Base-by-base conservation (phyloP, 345 rosid species). In the Atalantia buxifolia region DNA sequence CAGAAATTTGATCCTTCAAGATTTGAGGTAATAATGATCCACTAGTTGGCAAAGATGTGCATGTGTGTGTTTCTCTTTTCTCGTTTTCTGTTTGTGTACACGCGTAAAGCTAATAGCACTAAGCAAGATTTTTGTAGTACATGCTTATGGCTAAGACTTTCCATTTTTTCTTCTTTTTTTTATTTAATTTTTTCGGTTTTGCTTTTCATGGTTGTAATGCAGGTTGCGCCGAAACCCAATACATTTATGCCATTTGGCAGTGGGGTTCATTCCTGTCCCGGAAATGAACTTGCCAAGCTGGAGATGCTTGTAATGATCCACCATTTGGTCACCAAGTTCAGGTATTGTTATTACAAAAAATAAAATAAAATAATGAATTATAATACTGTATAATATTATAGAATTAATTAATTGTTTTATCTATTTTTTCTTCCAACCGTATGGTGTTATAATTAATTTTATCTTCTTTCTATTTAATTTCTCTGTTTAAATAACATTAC, bases 251-350 rank as follows among this genome's bases (percentile, higher is more conserved):
- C 97, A 85, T 92, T 92, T 79, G 97, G 97, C 30, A 85, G 81
- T 72, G 97, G 97, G 75, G 88, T 69, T 10, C 97, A 92, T 81
- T 84, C 91, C 59, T 92, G 97, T 69, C 97, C 97, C 1, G 97
- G 94, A 77, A 92, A 90, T 80, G 93, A 92, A 79, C 89, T 92
- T 72, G 97, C 97, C 72, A 90, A 88, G 92, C 79, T 90, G 83
- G 94, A 92, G 86, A 88, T 90, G 86, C 90, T 90, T n/a, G 74
- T 89, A 14, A 63, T 92, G 80, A 84, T 74, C 82, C 94, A 92
- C 82, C 94, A 89, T 74, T 71, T 90, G 76, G 89, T 79, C 62
- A 86, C 90, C 81, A 87, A 88, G 36, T 92, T 89, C 86, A 92
- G 97, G 97, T 90, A 85, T 7, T 12, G 48, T 64, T 36, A 9